Evolutionary conservation across 306 rosid species (phyloP).

Genomic region (Erythrophleum fordii): DNA sequence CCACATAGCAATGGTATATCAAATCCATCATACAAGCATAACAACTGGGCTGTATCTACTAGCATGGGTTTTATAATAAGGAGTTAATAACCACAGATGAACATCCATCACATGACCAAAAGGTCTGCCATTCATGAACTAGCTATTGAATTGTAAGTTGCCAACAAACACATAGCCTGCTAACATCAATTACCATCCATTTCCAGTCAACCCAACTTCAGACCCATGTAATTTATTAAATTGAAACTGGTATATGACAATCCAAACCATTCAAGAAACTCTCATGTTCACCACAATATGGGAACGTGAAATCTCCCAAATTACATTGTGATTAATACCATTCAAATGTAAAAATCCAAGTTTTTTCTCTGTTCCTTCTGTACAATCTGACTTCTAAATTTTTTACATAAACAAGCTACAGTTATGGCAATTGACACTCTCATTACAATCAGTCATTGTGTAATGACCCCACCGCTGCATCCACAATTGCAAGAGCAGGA

Average conservation of each 20-base stretch:
- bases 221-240: conserved; percentile 33
- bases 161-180: conserved; percentile 36
- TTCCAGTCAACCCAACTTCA: conserved; percentile 40
- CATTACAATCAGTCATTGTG: conserved; percentile 63
- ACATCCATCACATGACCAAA: conserved; percentile 38
- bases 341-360: conserved; percentile 54
- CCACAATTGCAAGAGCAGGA: conserved; percentile 70
- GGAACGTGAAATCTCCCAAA: conserved; percentile 46
- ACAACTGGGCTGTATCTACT: conserved; percentile 24
- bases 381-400: conserved; percentile 63
- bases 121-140: conserved; percentile 37
- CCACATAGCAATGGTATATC: conserved; percentile 2
- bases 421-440: conserved; percentile 61
- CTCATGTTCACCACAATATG: conserved; percentile 51
- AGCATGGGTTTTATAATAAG: conserved; percentile 22
- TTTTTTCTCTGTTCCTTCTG: conserved; percentile 56
- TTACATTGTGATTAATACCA: conserved; percentile 64
- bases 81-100: conserved; percentile 22
- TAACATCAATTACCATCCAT: conserved; percentile 46
- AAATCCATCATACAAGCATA: conserved; percentile 36
- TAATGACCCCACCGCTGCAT: conserved; percentile 65
- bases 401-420: conserved; percentile 61
- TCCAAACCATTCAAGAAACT: conserved; percentile 59
- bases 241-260: conserved; percentile 43
- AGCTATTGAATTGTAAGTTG: conserved; percentile 32